These are phyloP conservation scores for Cladophialophora chaetospira DNA, from an alignment of 2,329 filamentous ascomycete species.

Conservation along the genomic window DNA sequence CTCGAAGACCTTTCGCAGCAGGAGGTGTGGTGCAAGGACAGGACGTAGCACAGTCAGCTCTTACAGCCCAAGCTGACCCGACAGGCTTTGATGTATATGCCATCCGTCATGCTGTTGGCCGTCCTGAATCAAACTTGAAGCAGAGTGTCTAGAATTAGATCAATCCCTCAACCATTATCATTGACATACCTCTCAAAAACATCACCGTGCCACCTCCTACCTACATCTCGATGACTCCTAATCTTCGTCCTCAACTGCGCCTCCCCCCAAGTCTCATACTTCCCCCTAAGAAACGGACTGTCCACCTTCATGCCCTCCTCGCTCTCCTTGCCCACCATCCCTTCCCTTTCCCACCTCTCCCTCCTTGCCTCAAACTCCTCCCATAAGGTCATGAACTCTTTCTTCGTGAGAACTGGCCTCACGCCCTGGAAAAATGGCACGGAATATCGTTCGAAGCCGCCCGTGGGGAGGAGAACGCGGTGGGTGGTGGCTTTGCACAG, in stretches of 20 bases:
- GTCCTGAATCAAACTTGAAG: background rate
- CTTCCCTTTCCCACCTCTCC: background rate
- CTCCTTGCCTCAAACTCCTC: conserved; percentile 40
- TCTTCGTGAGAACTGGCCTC: conserved; percentile 48
- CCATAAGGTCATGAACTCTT: conserved; percentile 43
- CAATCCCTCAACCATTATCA: conserved; percentile 37
- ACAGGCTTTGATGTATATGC: no score
- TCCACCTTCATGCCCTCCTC: conserved; percentile 47
- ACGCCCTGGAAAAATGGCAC: conserved; percentile 55
- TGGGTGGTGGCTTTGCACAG: conserved; percentile 48
- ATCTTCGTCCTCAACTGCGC: conserved; percentile 58
- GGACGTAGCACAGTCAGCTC: no score
- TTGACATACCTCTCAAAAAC: conserved; percentile 54
- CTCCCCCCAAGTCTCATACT: conserved; percentile 59
- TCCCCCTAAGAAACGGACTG: conserved; percentile 53
- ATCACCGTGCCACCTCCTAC: conserved; percentile 50
- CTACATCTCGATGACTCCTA: conserved; percentile 53
- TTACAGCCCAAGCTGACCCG: no score
- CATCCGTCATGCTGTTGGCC: no score
- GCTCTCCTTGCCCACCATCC: conserved; percentile 42
- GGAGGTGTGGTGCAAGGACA: no score
- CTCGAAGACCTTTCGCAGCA: no score
- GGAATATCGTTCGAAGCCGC: conserved; percentile 44
- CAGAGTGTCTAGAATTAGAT: background rate
- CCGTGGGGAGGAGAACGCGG: conserved; percentile 43